These are phyloP conservation scores for Pezicula radicicola DNA, from an alignment of 2,329 filamentous ascomycete genomes.

Conservation along the genomic window DNA sequence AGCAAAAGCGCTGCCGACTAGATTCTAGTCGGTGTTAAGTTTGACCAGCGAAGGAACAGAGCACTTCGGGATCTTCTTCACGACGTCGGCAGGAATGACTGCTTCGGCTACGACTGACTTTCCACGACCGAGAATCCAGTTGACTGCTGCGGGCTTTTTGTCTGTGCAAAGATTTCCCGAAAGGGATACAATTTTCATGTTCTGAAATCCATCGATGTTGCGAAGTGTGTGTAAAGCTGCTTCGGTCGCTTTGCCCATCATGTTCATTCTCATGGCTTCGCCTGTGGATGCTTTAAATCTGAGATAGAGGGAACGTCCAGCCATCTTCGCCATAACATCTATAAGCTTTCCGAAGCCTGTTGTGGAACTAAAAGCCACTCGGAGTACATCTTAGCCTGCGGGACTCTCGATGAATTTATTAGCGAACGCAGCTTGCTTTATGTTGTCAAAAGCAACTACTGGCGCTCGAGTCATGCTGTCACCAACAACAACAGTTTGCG, in stretches of 20 bases:
- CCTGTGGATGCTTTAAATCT: conserved; percentile 98
- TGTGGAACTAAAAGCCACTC: conserved; percentile 93
- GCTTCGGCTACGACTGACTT: conserved; percentile 97
- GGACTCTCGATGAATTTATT: conserved; percentile 97
- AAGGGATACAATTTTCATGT: conserved; percentile 92
- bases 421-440: conserved; percentile 84
- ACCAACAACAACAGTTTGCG: conserved; percentile 82
- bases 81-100: conserved; percentile 86
- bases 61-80: conserved; percentile 85
- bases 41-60: conserved; percentile 92
- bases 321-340: conserved; percentile 85
- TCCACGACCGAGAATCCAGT: conserved; percentile 98
- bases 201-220: conserved; percentile 83
- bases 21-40: conserved; percentile 90
- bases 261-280: conserved; percentile 99
- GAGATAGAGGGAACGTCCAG: conserved; percentile 93
- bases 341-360: conserved; percentile 90
- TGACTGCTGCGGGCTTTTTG: conserved; percentile 97
- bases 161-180: conserved; percentile 98
- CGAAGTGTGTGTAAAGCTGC: conserved; percentile 80
- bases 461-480: conserved; percentile 98
- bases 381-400: conserved; percentile 78
- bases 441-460: conserved; percentile 85
- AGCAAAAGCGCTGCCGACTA: conserved; percentile 96
- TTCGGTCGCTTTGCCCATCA: conserved; percentile 99